A percentile compares a stretch with the other conserved stretches of the same genome.
phyloP scores from a whole-genome alignment of 169 alveolate genomes.

The Toxoplasma gondii region DNA sequence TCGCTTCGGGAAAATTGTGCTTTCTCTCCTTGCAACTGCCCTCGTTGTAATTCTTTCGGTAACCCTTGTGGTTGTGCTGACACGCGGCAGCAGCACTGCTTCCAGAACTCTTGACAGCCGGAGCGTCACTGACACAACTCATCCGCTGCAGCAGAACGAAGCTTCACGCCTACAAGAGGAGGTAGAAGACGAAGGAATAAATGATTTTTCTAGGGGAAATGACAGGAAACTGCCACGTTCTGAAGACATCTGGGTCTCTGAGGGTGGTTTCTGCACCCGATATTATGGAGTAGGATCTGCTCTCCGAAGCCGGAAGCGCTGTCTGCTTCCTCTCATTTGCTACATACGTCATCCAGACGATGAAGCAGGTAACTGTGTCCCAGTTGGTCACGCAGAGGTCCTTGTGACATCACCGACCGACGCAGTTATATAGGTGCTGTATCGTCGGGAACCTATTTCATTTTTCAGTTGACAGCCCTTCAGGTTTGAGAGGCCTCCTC shows the following conservation, averaged over 20 bases:
- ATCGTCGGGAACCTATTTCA: too few relatives aligned
- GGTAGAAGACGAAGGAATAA: too few relatives aligned
- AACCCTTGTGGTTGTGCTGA: neutral
- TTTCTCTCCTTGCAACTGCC: neutral
- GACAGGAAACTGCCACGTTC: neutral
- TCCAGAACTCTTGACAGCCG: neutral
- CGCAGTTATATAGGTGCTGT: too few relatives aligned
- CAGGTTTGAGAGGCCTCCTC: too few relatives aligned
- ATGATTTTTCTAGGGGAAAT: neutral
- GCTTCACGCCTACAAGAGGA: neutral
- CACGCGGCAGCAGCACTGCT: neutral
- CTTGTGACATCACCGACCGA: too few relatives aligned
- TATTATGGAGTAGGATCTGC: neutral
- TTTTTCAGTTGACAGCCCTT: too few relatives aligned
- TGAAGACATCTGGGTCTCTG: neutral
- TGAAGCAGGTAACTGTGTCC: neutral
- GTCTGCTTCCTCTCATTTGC: slow-evolving; percentile 29
- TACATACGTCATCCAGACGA: neutral
- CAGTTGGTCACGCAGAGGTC: too few relatives aligned
- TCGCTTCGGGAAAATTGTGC: neutral
- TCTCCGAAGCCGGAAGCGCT: neutral
- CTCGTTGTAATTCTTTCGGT: neutral
- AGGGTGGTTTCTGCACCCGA: neutral
- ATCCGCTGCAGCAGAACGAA: neutral
- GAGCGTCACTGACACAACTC: neutral